Base-by-base conservation (phyloP, 2,329 filamentous ascomycete genomes). In the Aspergillus sp. region DNA sequence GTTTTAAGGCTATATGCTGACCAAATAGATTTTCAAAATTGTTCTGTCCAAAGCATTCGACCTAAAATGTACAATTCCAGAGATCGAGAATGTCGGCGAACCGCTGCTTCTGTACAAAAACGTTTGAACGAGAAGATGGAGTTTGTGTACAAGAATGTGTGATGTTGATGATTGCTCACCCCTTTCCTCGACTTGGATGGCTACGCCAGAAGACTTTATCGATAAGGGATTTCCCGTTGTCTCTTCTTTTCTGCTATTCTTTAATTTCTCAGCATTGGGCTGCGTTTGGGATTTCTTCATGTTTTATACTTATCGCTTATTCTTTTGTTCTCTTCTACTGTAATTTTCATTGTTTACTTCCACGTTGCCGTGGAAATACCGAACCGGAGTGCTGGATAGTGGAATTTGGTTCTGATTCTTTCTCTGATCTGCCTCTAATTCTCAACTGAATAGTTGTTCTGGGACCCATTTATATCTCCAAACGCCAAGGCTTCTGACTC, bases 41-140 rank as follows among this genome's bases (percentile, higher is more conserved):
- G 93, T 98, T 49, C 80, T 98, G 20, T 95, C 91, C 55, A 98
- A 98, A 73, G 93, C 93, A 2, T 98, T 98, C 66, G 93, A 98
- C 68, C 80, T 98, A 49, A 96, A 96, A 70, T 98, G 93, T 76
- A 98, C 93, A 25, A 97, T 98, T 65, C 93, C 93, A 43, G 93
- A 98, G 72, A 97, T 98, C 70, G 91, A 96, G 73, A 94, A 97
- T 68, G 86, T 96, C 49, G 93, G 93, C 71, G 93, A 98, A 72
- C 93, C 93, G 19, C 78, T 98, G 44, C 79, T 98, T 42, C 81
- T 98, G 55, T 98, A 98, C 67, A 87, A 90, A 69, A 83, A 60
- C 35, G 62, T 64, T 44, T 66, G 48, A 43, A 42, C 38, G 46
- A 17, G 46, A 44, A 49, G 52, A 52, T 53, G 54, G 62, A 60